A percentile compares a stretch with the other conserved stretches of the same genome.
Evolutionary conservation across 768 basidiomycete species (phyloP).

Genomic region (Mycena chlorophos): DNA sequence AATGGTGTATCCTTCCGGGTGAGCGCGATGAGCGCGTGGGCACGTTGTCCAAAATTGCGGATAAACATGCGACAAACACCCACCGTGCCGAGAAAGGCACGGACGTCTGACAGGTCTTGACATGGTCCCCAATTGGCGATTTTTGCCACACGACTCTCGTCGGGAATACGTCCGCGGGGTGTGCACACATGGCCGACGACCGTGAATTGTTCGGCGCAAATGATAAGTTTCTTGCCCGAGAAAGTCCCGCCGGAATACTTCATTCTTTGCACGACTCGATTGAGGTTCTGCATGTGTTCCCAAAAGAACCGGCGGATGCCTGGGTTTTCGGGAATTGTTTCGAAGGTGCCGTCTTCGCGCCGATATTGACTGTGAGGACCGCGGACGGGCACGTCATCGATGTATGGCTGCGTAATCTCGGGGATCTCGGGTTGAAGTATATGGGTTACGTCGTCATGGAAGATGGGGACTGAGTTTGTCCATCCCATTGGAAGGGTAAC

Average conservation of each 20-base stretch:
- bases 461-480: too few relatives aligned
- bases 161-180: background rate
- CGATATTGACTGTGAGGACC: conserved; percentile 26
- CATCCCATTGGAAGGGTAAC: conserved; percentile 21
- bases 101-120: background rate
- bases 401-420: conserved; percentile 24
- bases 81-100: conserved; percentile 30
- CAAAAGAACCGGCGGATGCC: conserved; percentile 1
- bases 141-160: background rate
- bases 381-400: conserved; percentile 31
- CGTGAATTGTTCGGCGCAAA: background rate
- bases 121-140: background rate
- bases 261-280: background rate
- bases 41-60: conserved; percentile 26
- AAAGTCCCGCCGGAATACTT: background rate
- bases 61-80: conserved; percentile 33
- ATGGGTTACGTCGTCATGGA: conserved; percentile 24
- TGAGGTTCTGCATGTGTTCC: background rate
- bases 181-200: conserved; percentile 1
- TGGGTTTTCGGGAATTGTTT: conserved; percentile 13
- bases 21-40: conserved; percentile 26
- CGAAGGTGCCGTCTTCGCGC: conserved; percentile 6
- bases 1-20: conserved; percentile 29
- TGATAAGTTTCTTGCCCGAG: background rate
- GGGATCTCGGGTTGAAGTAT: conserved; percentile 27